Evolutionary conservation across 768 basidiomycete species (phyloP).

Genomic region (Dacryopinax primogenitus): DNA sequence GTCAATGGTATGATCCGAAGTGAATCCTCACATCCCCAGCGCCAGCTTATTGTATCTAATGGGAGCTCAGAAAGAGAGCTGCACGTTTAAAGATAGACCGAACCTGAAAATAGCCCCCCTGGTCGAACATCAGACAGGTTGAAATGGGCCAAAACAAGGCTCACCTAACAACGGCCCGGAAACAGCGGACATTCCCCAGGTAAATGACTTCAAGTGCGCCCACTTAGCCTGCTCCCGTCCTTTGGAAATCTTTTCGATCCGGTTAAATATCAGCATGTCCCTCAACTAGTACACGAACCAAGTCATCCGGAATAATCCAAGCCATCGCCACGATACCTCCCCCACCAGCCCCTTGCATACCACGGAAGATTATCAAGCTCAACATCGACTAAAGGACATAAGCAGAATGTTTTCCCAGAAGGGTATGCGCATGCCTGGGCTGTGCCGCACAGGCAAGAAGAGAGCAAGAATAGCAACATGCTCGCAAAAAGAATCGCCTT

Average conservation of each 20-base stretch:
- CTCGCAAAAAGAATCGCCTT: conserved; percentile 60
- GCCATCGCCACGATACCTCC: conserved; percentile 71
- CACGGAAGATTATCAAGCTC: conserved; percentile 57
- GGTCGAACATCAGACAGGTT: background rate
- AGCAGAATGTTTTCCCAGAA: background rate
- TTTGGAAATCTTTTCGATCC: background rate
- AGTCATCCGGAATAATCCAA: conserved; percentile 77
- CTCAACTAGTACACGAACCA: conserved; percentile 33
- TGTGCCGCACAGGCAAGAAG: conserved; percentile 66
- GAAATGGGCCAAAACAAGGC: background rate
- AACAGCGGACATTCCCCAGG: conserved; percentile 5
- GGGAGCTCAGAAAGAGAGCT: background rate
- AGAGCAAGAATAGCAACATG: conserved; percentile 60
- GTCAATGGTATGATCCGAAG: conserved; percentile 17
- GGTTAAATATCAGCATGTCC: background rate
- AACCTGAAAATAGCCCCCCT: background rate
- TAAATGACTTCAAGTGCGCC: background rate
- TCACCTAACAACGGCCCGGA: background rate
- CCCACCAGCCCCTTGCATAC: conserved; percentile 63
- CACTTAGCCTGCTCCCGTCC: background rate
- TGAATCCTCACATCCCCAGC: conserved; percentile 65
- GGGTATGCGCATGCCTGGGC: conserved; percentile 40
- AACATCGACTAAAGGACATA: conserved; percentile 27
- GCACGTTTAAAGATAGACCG: background rate
- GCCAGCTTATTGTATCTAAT: conserved; percentile 34